Evolutionary conservation across 2,329 filamentous ascomycete genomes (phyloP).

Genomic region (Aspergillus sp.): DNA sequence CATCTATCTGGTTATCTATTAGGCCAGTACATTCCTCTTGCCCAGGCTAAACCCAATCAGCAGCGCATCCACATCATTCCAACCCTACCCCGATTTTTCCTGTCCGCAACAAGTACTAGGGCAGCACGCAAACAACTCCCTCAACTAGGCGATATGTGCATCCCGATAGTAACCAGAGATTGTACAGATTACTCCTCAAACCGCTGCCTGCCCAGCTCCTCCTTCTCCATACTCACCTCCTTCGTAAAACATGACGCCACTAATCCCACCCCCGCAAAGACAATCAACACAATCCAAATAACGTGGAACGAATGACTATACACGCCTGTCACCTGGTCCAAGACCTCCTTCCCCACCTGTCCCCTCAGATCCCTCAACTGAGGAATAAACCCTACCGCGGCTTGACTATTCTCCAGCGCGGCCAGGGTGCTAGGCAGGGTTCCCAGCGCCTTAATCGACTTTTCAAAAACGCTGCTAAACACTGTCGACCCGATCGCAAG

Average conservation of each 20-base stretch:
- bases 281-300: conserved; percentile 10
- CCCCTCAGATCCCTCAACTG: neutral
- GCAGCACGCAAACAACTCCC: neutral
- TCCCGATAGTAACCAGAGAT: neutral
- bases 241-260: conserved; percentile 7
- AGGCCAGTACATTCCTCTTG: neutral
- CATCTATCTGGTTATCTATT: neutral
- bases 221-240: conserved; percentile 8
- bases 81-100: neutral
- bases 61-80: neutral
- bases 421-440: neutral
- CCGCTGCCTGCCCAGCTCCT: conserved; percentile 9
- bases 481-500: neutral
- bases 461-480: neutral
- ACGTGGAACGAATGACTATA: conserved; percentile 8
- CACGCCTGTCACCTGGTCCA: neutral
- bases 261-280: conserved; percentile 2
- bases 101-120: neutral
- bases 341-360: neutral
- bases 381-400: neutral
- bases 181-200: neutral
- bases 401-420: neutral
- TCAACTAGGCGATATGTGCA: neutral
- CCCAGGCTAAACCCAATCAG: neutral
- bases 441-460: neutral